Conservation (phyloP, 805 yeast species). For the Candida ponderosae region DNA sequence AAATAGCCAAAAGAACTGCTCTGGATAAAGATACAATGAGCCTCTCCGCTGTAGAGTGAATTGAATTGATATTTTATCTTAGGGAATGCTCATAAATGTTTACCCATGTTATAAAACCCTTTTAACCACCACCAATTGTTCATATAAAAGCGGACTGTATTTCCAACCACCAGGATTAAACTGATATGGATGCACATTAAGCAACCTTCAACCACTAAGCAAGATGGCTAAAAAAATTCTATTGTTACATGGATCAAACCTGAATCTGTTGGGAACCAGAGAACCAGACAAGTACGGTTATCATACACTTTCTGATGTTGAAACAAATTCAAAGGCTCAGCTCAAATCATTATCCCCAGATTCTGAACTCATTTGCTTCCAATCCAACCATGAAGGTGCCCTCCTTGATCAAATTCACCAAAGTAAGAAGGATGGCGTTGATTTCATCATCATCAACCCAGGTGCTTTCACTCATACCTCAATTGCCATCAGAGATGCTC, state of each 20-base stretch:
- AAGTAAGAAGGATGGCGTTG: conserved; percentile 20
- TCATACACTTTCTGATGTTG: conserved; percentile 30
- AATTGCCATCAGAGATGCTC: conserved; percentile 35
- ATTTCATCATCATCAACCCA: conserved; percentile 34
- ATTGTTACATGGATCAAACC: conserved; percentile 35
- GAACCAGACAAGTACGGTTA: conserved; percentile 38
- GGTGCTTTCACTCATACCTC: conserved; percentile 40
- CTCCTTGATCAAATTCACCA: conserved; percentile 33
- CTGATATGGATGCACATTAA: too few relatives aligned
- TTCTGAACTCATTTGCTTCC: conserved; percentile 24
- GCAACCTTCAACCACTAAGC: too few relatives aligned
- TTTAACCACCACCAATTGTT: too few relatives aligned
- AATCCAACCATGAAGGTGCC: conserved; percentile 32
- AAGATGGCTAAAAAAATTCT: too few relatives aligned
- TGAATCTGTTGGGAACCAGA: conserved; percentile 31
- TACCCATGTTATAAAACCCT: too few relatives aligned
- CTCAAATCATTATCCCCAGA: conserved; percentile 15
- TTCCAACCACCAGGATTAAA: too few relatives aligned
- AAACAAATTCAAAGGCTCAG: conserved; percentile 21
- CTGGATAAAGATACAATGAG: too few relatives aligned
- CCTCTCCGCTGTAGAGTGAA: too few relatives aligned
- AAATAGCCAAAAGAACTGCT: too few relatives aligned
- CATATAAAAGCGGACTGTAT: too few relatives aligned
- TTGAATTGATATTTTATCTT: too few relatives aligned
- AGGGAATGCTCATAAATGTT: too few relatives aligned